phyloP scores from a whole-genome alignment of 2,329 filamentous ascomycete species.

The Sarocladiaceae sp. region DNA sequence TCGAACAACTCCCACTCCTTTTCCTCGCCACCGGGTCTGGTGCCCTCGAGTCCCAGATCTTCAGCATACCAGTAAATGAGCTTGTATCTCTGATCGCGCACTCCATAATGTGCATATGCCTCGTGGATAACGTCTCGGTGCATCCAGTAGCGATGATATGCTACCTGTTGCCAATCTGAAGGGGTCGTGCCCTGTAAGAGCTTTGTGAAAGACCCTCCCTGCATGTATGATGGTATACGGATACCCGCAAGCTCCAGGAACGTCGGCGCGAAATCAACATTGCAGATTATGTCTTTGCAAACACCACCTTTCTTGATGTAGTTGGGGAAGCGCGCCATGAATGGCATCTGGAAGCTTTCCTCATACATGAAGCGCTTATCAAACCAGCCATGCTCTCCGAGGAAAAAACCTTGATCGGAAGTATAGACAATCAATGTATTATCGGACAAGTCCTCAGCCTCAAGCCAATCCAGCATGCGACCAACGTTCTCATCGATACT shows the following conservation, averaged over 20 bases:
- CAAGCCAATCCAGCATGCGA: conserved; percentile 41
- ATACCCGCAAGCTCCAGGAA: conserved; percentile 42
- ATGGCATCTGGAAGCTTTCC: conserved; percentile 53
- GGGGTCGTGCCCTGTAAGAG: conserved; percentile 35
- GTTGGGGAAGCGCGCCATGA: conserved; percentile 38
- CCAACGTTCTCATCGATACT: conserved; percentile 49
- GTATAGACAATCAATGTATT: conserved; percentile 51
- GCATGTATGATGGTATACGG: conserved; percentile 43
- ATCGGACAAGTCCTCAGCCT: conserved; percentile 33
- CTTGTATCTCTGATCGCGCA: conserved; percentile 48
- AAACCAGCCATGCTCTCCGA: conserved; percentile 54
- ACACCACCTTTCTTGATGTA: conserved; percentile 34
- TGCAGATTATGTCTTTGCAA: conserved; percentile 45
- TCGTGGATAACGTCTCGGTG: conserved; percentile 46
- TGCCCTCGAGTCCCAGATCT: conserved; percentile 38
- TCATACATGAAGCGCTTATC: conserved; percentile 58
- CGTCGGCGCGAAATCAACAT: conserved; percentile 50
- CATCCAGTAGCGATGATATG: conserved; percentile 55
- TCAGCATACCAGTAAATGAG: conserved; percentile 56
- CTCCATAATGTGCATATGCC: conserved; percentile 47
- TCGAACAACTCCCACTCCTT: conserved; percentile 54
- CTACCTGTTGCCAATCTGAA: conserved; percentile 45
- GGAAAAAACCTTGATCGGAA: conserved; percentile 52
- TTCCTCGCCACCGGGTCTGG: conserved; percentile 33
- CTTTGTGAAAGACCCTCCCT: conserved; percentile 39